phyloP scores from a whole-genome alignment of 352 stramenopile species.

The Hyaloperonospora arabidopsidis region DNA sequence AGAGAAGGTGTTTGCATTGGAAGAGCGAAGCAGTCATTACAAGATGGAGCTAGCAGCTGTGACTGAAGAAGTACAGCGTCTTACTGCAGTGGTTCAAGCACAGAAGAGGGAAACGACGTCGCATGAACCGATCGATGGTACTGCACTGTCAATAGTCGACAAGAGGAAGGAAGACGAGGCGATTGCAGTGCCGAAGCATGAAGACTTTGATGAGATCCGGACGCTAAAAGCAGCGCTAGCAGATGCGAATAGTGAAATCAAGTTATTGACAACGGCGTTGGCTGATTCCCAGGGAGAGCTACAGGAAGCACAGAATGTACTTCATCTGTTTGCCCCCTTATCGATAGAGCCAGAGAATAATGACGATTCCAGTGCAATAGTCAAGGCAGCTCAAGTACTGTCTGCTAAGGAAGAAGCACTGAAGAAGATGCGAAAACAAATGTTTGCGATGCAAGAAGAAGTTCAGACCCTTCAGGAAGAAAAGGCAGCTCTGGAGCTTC shows the following conservation, averaged over 20 bases:
- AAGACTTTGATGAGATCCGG: conserved; percentile 19
- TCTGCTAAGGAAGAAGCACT: conserved; percentile 22
- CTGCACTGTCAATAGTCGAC: background rate
- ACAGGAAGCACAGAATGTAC: conserved; percentile 12
- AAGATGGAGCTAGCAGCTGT: conserved; percentile 17
- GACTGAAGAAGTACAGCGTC: conserved; percentile 18
- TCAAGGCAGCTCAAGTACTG: conserved; percentile 11
- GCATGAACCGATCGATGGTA: background rate
- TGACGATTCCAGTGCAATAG: conserved; percentile 10
- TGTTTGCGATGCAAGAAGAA: conserved; percentile 27
- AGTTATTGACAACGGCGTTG: conserved; percentile 18
- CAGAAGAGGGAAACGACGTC: background rate
- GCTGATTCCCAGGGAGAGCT: conserved; percentile 21
- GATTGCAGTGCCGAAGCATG: conserved; percentile 4
- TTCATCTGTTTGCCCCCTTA: conserved; percentile 10
- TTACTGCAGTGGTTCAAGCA: no score
- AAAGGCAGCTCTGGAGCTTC: conserved; percentile 24
- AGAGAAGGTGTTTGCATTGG: conserved; percentile 34
- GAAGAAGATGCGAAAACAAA: conserved; percentile 23
- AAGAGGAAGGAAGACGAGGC: background rate
- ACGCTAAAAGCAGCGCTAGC: conserved; percentile 18
- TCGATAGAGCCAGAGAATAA: conserved; percentile 17
- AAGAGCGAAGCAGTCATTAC: conserved; percentile 27
- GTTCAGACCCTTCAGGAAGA: conserved; percentile 25
- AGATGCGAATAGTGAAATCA: conserved; percentile 23